phyloP scores from a whole-genome alignment of 495 filamentous ascomycete genomes.

The Chaetomidium leptoderma region DNA sequence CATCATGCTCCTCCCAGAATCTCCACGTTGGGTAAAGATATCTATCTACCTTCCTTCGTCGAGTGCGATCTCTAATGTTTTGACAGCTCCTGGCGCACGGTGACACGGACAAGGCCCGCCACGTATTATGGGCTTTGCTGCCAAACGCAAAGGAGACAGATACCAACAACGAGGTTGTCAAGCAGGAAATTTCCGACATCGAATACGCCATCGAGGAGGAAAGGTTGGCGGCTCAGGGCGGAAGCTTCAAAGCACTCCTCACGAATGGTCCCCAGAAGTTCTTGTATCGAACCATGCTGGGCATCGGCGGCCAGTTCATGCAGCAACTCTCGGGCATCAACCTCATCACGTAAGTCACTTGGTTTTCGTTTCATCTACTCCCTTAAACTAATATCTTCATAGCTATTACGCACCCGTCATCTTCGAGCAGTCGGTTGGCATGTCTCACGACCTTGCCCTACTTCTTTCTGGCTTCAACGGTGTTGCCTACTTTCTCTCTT shows the following conservation, averaged over 20 bases:
- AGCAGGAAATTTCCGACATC: neutral
- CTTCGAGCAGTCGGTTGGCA: constrained; percentile 51
- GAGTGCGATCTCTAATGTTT: neutral
- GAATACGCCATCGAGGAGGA: neutral
- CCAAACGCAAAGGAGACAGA: neutral
- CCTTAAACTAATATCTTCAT: neutral
- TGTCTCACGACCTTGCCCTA: constrained; percentile 50
- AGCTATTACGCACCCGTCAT: constrained; percentile 65
- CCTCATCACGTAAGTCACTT: constrained; percentile 49
- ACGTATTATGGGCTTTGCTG: constrained; percentile 1
- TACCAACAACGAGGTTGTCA: neutral
- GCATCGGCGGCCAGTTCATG: constrained; percentile 15
- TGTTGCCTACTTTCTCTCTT: constrained; percentile 73
- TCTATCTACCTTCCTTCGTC: neutral
- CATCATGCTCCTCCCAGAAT: neutral
- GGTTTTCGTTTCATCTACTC: neutral
- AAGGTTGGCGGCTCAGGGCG: neutral
- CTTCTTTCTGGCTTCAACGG: constrained; percentile 69
- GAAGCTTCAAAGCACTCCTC: neutral
- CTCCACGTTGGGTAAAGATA: neutral
- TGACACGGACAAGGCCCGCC: neutral
- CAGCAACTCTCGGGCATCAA: constrained; percentile 57
- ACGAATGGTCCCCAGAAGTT: neutral
- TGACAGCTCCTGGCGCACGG: neutral
- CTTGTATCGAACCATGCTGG: constrained; percentile 41